phyloP scores from a whole-genome alignment of 805 yeast genomes.

The Cyberlindnera mrakii region DNA sequence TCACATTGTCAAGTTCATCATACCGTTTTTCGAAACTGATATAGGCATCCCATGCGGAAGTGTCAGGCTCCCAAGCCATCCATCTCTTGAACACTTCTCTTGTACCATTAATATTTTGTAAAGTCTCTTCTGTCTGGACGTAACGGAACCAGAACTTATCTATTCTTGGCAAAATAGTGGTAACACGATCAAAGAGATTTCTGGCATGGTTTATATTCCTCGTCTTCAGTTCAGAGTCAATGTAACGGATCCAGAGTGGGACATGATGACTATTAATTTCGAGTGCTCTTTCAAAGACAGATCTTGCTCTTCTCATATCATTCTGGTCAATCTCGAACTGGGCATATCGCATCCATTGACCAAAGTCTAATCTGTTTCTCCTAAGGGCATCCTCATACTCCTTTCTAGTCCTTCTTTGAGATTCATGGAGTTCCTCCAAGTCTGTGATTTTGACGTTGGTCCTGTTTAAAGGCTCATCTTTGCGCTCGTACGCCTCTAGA shows the following conservation, averaged over 20 bases:
- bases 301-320: conserved; percentile 74
- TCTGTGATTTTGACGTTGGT: conserved; percentile 56
- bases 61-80: conserved; percentile 70
- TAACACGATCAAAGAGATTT: conserved; percentile 75
- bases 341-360: conserved; percentile 92
- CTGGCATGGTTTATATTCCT: conserved; percentile 84
- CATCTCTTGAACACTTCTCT: conserved; percentile 69
- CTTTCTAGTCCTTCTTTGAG: conserved; percentile 67
- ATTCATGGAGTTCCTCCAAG: conserved; percentile 72
- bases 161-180: conserved; percentile 64
- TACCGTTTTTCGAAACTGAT: conserved; percentile 68
- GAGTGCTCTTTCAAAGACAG: conserved; percentile 82
- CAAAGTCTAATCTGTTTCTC: conserved; percentile 71
- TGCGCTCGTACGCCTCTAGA: conserved; percentile 51
- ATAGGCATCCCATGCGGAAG: conserved; percentile 68
- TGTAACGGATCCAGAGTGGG: conserved; percentile 81
- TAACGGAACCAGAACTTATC: conserved; percentile 86
- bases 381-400: conserved; percentile 87
- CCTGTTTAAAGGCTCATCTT: conserved; percentile 31
- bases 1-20: conserved; percentile 47
- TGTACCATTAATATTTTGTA: conserved; percentile 57
- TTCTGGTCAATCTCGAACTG: conserved; percentile 78
- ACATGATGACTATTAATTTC: conserved; percentile 70
- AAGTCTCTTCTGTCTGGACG: conserved; percentile 74
- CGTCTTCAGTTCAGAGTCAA: conserved; percentile 67